Conservation (phyloP, 164 flowering plant species). For the Berberis thunbergii region DNA sequence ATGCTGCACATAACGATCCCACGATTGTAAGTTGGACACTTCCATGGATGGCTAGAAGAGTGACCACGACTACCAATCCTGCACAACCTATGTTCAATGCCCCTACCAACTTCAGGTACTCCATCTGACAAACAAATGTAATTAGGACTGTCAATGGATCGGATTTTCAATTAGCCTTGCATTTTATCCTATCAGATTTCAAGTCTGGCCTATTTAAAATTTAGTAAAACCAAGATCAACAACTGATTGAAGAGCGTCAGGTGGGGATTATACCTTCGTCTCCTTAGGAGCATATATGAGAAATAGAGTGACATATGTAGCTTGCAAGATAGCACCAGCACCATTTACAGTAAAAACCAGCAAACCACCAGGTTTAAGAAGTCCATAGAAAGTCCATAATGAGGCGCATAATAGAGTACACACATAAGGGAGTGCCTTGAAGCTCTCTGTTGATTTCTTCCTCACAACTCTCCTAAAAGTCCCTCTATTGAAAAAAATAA, state of each 20-base stretch:
- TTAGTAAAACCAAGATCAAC: no score
- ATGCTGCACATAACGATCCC: conserved; percentile 50
- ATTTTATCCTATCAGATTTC: no score
- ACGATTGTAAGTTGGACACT: conserved; percentile 25
- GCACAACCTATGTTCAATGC: conserved; percentile 34
- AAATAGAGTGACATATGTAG: conserved; percentile 52
- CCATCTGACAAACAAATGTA: conserved; percentile 26
- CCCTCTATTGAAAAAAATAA: conserved; percentile 14
- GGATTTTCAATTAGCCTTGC: no score
- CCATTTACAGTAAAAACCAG: conserved; percentile 61
- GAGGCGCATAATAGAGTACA: conserved; percentile 52
- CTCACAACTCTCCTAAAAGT: conserved; percentile 52
- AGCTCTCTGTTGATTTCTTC: conserved; percentile 64
- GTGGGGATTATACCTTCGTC: conserved; percentile 28
- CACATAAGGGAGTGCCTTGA: conserved; percentile 55
- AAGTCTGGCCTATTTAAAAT: no score
- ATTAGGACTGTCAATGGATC: neutral
- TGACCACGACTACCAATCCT: conserved; percentile 38
- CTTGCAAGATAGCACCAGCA: conserved; percentile 43
- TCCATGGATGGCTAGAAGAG: conserved; percentile 39
- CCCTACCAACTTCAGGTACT: conserved; percentile 32
- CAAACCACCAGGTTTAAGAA: conserved; percentile 61
- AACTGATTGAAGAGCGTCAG: no score
- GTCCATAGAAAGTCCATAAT: conserved; percentile 70
- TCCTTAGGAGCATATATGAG: conserved; percentile 53